phyloP scores from a whole-genome alignment of 1,139 yeast species.

The Scheffersomyces segobiensis region DNA sequence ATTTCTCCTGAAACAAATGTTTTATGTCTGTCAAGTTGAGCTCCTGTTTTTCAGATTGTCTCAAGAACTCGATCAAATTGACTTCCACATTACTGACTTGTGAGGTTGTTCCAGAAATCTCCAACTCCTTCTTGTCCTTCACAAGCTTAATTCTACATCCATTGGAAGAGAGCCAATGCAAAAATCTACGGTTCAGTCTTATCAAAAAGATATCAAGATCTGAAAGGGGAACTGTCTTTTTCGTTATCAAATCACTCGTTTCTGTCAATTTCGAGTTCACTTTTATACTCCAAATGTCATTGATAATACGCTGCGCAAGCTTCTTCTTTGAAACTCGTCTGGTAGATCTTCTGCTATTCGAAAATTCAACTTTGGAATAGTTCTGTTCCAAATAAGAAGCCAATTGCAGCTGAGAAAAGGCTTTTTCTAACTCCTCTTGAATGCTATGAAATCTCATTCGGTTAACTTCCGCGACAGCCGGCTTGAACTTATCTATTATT shows the following conservation, averaged over 20 bases:
- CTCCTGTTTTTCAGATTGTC: conserved; percentile 31
- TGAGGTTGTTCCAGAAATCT: conserved; percentile 31
- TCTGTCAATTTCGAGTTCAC: conserved; percentile 28
- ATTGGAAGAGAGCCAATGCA: conserved; percentile 51
- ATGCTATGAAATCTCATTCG: conserved; percentile 10
- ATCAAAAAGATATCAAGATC: conserved; percentile 50
- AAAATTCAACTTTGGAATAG: conserved; percentile 7
- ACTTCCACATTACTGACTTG: conserved; percentile 38
- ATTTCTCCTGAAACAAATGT: conserved; percentile 24
- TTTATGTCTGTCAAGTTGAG: conserved; percentile 31
- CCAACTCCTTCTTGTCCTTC: conserved; percentile 16
- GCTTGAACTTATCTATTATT: conserved; percentile 13
- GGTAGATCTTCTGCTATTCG: conserved; percentile 13
- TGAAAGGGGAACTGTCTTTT: conserved; percentile 35
- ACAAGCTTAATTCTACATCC: conserved; percentile 55
- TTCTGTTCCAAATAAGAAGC: conserved; percentile 9
- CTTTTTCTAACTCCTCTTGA: conserved; percentile 12
- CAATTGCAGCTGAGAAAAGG: conserved; percentile 15
- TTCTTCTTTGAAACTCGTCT: conserved; percentile 11
- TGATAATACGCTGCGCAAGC: conserved; percentile 25
- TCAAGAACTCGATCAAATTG: conserved; percentile 33
- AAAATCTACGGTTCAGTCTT: conserved; percentile 47
- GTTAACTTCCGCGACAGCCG: conserved; percentile 7
- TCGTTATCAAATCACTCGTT: conserved; percentile 41
- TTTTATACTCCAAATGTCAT: conserved; percentile 40